Evolutionary conservation across 2,329 filamentous ascomycete genomes (phyloP).

Genomic region (Curvularia verruculosa): DNA sequence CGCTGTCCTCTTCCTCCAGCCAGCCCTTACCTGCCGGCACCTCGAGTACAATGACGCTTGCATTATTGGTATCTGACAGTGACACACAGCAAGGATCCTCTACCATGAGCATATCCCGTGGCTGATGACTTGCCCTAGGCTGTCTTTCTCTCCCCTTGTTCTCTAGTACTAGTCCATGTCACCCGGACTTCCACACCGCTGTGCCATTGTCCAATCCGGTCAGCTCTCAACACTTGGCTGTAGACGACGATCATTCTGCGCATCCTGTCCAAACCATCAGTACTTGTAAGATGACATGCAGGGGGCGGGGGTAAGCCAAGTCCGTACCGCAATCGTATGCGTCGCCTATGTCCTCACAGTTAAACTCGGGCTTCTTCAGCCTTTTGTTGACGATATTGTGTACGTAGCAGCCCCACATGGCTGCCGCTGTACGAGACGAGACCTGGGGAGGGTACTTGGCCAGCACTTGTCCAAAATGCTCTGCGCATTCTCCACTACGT

Average conservation of each 20-base stretch:
- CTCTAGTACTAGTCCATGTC: slow-evolving; percentile 15
- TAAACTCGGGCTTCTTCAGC: slow-evolving; percentile 65
- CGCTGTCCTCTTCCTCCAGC: slow-evolving; percentile 2
- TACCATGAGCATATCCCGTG: slow-evolving; percentile 10
- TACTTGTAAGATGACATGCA: too few species aligned
- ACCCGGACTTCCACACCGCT: slow-evolving; percentile 23
- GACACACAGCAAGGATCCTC: slow-evolving; percentile 3
- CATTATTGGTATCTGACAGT: slow-evolving; percentile 7
- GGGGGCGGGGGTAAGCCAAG: background rate
- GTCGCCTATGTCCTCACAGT: slow-evolving; percentile 68
- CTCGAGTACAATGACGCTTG: slow-evolving; percentile 13
- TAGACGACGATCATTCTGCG: background rate
- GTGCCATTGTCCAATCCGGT: slow-evolving; percentile 21
- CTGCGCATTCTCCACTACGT: slow-evolving; percentile 66
- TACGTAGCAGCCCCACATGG: slow-evolving; percentile 70
- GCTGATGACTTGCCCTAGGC: slow-evolving; percentile 15
- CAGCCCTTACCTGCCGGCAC: slow-evolving; percentile 10
- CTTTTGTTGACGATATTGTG: slow-evolving; percentile 71
- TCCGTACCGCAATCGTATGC: slow-evolving; percentile 69
- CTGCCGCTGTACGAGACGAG: slow-evolving; percentile 65
- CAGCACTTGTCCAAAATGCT: slow-evolving; percentile 66
- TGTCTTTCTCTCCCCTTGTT: slow-evolving; percentile 15
- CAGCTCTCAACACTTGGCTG: slow-evolving; percentile 41
- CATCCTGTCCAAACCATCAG: background rate
- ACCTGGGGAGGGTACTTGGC: slow-evolving; percentile 69